These are phyloP conservation scores for Trichoderma atroviride DNA, from an alignment of 2,329 filamentous ascomycete species.

Conservation along the genomic window DNA sequence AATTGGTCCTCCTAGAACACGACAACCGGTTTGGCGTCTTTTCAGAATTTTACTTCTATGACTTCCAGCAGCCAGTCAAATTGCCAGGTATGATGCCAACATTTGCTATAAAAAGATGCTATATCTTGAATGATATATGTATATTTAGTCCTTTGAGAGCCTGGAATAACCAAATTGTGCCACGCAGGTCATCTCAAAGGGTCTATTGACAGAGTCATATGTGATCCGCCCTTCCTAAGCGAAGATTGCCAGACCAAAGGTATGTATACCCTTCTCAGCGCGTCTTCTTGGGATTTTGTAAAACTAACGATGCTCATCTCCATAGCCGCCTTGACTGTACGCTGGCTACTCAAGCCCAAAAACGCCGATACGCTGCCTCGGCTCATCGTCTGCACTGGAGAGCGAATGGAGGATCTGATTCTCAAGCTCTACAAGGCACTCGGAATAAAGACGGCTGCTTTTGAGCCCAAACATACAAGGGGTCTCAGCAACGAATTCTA, in stretches of 20 bases:
- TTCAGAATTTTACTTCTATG: conserved; percentile 73
- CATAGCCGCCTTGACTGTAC: conserved; percentile 70
- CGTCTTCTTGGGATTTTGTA: background rate
- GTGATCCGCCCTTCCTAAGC: conserved; percentile 78
- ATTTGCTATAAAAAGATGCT: background rate
- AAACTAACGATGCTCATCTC: background rate
- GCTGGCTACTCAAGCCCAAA: conserved; percentile 64
- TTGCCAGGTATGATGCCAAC: conserved; percentile 53
- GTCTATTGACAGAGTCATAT: conserved; percentile 68
- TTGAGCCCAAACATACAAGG: conserved; percentile 68
- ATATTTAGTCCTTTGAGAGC: too few species aligned
- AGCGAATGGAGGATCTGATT: conserved; percentile 70
- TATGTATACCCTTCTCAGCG: conserved; percentile 43
- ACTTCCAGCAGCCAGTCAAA: conserved; percentile 69
- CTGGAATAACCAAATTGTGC: background rate
- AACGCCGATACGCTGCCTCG: conserved; percentile 33
- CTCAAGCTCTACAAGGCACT: conserved; percentile 67
- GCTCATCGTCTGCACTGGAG: conserved; percentile 74
- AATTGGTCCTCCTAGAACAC: conserved; percentile 70
- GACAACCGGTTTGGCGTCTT: conserved; percentile 75
- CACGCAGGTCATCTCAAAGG: conserved; percentile 54
- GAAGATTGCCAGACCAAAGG: conserved; percentile 81
- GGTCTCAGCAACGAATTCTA: conserved; percentile 80
- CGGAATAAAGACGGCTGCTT: conserved; percentile 66
- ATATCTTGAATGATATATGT: background rate